Percentiles rank a stretch among this genome's conserved stretches.
Evolutionary conservation across 352 stramenopile genomes (phyloP).

Genomic region (Globisporangium nodosum): DNA sequence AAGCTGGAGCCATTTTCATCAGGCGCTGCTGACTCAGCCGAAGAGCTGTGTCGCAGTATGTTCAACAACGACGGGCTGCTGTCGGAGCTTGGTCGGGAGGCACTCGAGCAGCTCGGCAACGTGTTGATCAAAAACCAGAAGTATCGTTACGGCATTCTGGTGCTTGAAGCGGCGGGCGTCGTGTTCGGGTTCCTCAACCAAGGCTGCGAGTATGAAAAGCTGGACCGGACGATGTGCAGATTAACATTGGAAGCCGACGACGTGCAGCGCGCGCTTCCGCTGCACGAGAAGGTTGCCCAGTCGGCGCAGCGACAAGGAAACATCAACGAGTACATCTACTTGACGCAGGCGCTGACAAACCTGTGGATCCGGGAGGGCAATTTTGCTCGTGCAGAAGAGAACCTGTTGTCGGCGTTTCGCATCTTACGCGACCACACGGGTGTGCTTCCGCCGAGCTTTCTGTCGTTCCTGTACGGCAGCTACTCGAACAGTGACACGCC

Average conservation of each 20-base stretch:
- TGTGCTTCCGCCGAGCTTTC: slow-evolving; percentile 57
- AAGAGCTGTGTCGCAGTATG: slow-evolving; percentile 36
- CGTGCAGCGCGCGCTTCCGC: slow-evolving; percentile 57
- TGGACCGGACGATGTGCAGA: slow-evolving; percentile 68
- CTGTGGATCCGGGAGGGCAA: slow-evolving; percentile 76
- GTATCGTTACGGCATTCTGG: slow-evolving; percentile 80
- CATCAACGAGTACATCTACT: slow-evolving; percentile 79
- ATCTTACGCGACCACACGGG: slow-evolving; percentile 67
- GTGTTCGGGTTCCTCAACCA: slow-evolving; percentile 71
- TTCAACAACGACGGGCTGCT: slow-evolving; percentile 77
- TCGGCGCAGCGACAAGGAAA: slow-evolving; percentile 73
- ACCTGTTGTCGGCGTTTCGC: slow-evolving; percentile 52
- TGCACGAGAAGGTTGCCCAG: slow-evolving; percentile 75
- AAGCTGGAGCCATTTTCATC: slow-evolving; percentile 18
- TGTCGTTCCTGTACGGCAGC: slow-evolving; percentile 38
- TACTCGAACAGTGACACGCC: slow-evolving; percentile 52
- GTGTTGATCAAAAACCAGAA: slow-evolving; percentile 84
- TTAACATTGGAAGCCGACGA: slow-evolving; percentile 76
- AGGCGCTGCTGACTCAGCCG: slow-evolving; percentile 8
- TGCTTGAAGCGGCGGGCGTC: slow-evolving; percentile 57
- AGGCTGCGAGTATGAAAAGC: slow-evolving; percentile 64
- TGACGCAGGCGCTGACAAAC: slow-evolving; percentile 74
- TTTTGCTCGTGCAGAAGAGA: slow-evolving; percentile 69
- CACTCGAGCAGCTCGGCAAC: slow-evolving; percentile 66
- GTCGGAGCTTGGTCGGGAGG: slow-evolving; percentile 62